Percentiles rank a stretch among this genome's conserved stretches.
phyloP scores from a whole-genome alignment of 129 eudicot species.

The sunflower (Helianthus annuus) region HanXRQr2.0-SUNRISE NC_035448.2:193582161-193582660 shows the following conservation, averaged over 20 bases:
- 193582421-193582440: not conserved
- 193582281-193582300: not conserved
- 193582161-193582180: not conserved
- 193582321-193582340: too few relatives aligned
- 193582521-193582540: too few relatives aligned
- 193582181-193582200: not conserved
- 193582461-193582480: not conserved
- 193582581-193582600: too few relatives aligned
- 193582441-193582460: not conserved
- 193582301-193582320: not conserved
- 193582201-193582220: not conserved
- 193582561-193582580: too few relatives aligned
- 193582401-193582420: not conserved
- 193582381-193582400: not conserved
- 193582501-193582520: not conserved
- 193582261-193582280: not conserved
- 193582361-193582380: not conserved
- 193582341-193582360: not conserved
- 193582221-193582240: not conserved
- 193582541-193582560: too few relatives aligned
- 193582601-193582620: too few relatives aligned
- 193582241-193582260: not conserved
- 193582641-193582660: too few relatives aligned
- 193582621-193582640: too few relatives aligned
- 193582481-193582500: not conserved